phyloP scores from a whole-genome alignment of 306 rosid species.

The Cicer judaicum region DNA sequence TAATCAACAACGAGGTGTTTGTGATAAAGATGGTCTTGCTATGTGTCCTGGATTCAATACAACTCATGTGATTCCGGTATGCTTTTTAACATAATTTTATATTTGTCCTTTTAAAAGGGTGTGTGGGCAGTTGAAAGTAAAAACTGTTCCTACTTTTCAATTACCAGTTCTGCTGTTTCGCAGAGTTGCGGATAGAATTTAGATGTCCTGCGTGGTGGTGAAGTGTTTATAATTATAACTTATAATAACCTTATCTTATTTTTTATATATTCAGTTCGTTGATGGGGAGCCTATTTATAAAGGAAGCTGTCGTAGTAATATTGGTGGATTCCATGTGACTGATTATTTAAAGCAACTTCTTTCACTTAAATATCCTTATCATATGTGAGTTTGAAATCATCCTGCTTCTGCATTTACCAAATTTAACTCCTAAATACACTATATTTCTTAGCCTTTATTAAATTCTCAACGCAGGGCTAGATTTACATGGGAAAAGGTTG shows the following conservation, averaged over 20 bases:
- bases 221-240: conserved; percentile 3
- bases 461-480: conserved; percentile 67
- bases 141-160: not conserved
- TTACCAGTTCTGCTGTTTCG: not conserved
- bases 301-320: conserved; percentile 88
- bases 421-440: conserved; percentile 14
- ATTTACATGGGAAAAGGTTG: conserved; percentile 96
- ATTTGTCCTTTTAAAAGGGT: conserved; percentile 12
- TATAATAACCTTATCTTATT: not conserved
- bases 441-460: conserved; percentile 23
- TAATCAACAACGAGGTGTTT: conserved; percentile 80
- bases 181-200: conserved; percentile 18
- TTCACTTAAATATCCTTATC: conserved; percentile 93
- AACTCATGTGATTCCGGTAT: conserved; percentile 94
- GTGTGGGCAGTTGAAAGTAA: conserved; percentile 2
- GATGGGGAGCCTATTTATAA: conserved; percentile 87
- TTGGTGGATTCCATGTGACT: conserved; percentile 93
- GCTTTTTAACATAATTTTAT: conserved; percentile 45
- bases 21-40: conserved; percentile 90
- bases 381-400: conserved; percentile 64
- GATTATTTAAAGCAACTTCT: conserved; percentile 89
- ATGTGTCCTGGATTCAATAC: conserved; percentile 91
- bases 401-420: conserved; percentile 40
- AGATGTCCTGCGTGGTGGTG: conserved; percentile 13
- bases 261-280: conserved; percentile 64